phyloP scores from a whole-genome alignment of 257 asterid genomes.

The Gentiana dahurica region DNA sequence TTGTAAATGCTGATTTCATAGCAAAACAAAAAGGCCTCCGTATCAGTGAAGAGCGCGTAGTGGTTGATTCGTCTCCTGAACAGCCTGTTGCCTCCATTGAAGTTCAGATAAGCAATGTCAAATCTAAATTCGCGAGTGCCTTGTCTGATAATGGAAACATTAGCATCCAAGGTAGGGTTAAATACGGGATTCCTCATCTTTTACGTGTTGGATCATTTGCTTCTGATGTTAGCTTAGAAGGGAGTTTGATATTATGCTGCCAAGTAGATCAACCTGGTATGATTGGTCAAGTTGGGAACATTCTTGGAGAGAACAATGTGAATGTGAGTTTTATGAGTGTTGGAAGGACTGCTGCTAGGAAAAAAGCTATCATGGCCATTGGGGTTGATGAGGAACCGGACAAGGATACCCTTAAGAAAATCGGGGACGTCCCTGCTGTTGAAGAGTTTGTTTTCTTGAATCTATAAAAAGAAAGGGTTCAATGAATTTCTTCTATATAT shows the following conservation, averaged over 20 bases:
- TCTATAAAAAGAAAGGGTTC: conserved; percentile 19
- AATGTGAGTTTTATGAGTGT: conserved; percentile 98
- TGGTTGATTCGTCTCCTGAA: conserved; percentile 48
- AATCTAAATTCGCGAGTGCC: conserved; percentile 77
- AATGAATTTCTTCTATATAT: too few species aligned
- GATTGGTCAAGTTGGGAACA: conserved; percentile 82
- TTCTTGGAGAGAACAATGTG: conserved; percentile 74
- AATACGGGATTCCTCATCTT: conserved; percentile 70
- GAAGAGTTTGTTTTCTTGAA: conserved; percentile 88
- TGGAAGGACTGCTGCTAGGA: conserved; percentile 71
- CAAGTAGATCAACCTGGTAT: conserved; percentile 98
- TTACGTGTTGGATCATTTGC: conserved; percentile 64
- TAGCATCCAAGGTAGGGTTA: conserved; percentile 74
- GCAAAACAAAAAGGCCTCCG: conserved; percentile 94
- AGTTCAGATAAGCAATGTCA: conserved; percentile 64
- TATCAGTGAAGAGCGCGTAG: conserved; percentile 68
- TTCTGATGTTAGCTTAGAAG: conserved; percentile 87
- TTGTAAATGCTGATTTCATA: conserved; percentile 90
- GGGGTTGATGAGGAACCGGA: conserved; percentile 93
- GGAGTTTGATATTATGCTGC: conserved; percentile 69
- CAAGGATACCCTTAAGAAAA: conserved; percentile 66
- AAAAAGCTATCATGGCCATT: conserved; percentile 88
- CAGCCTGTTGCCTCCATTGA: conserved; percentile 64
- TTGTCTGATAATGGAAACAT: conserved; percentile 56
- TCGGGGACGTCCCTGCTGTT: conserved; percentile 70